phyloP scores from a whole-genome alignment of 148 eudicot genomes.

The Rhododendron vialii region DNA sequence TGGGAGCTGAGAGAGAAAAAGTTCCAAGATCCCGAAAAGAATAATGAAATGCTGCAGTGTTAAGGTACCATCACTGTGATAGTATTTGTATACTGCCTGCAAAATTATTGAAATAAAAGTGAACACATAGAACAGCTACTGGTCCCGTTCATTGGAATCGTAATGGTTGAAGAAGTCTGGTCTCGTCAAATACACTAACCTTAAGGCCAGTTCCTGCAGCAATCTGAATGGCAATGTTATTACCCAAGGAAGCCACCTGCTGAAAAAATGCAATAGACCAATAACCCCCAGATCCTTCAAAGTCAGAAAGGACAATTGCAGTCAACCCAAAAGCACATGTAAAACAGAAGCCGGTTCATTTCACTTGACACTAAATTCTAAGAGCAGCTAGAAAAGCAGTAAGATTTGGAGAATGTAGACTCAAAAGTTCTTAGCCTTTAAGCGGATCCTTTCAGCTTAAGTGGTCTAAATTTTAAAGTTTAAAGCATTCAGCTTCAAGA shows the following conservation, averaged over 20 bases:
- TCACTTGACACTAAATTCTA: not conserved
- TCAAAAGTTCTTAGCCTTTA: not conserved
- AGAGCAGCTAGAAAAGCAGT: not conserved
- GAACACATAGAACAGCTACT: not conserved
- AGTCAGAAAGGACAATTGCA: conserved; percentile 5
- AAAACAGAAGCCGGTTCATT: not conserved
- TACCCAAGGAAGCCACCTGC: conserved; percentile 51
- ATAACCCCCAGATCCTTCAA: conserved; percentile 42
- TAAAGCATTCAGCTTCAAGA: not conserved
- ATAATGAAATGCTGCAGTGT: conserved; percentile 43
- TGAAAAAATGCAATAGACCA: conserved; percentile 46
- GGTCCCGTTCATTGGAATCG: not conserved
- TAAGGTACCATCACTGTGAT: conserved; percentile 28
- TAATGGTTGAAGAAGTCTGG: not conserved
- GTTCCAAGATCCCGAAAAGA: conserved; percentile 40
- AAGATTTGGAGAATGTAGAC: not conserved
- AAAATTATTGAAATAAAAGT: not conserved
- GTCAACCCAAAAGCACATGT: not conserved
- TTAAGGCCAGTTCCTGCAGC: conserved; percentile 53
- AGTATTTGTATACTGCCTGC: conserved; percentile 43
- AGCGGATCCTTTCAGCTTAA: not conserved
- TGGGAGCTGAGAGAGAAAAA: conserved; percentile 39
- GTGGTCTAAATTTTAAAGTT: not conserved
- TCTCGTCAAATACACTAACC: conserved; percentile 15
- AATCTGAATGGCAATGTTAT: conserved; percentile 46